Conservation (phyloP, 2,329 filamentous ascomycete species). For the Pestalotiopsis sp. region DNA sequence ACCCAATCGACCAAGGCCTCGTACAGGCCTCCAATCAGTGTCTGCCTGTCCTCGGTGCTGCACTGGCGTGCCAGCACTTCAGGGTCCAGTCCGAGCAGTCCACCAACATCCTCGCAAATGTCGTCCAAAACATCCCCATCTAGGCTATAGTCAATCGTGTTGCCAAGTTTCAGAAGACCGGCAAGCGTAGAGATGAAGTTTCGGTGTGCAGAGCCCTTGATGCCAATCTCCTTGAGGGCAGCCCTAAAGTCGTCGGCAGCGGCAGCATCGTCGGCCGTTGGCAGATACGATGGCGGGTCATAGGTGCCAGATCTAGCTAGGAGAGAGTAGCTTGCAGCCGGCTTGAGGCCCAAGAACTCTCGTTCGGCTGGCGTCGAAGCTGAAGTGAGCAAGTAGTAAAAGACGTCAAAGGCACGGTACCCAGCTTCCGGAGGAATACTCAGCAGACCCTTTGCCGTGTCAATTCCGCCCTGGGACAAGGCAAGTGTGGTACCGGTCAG, state of each 20-base stretch:
- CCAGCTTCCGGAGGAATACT: constrained; percentile 79
- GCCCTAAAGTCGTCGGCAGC: constrained; percentile 90
- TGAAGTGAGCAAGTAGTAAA: constrained; percentile 95
- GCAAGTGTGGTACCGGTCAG: constrained; percentile 76
- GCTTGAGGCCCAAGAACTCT: constrained; percentile 82
- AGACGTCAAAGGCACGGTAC: constrained; percentile 93
- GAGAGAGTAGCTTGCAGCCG: constrained; percentile 75
- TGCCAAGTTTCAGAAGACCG: constrained; percentile 86
- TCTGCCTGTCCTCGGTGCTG: constrained; percentile 80
- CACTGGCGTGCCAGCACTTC: constrained; percentile 79
- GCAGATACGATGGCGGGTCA: constrained; percentile 82
- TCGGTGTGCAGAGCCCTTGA: constrained; percentile 82
- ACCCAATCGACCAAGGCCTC: constrained; percentile 96
- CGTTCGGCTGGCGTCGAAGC: constrained; percentile 86
- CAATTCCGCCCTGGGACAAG: constrained; percentile 84
- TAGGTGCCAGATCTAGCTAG: constrained; percentile 86
- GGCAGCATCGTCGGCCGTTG: constrained; percentile 89
- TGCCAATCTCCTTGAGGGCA: constrained; percentile 87
- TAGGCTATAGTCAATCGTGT: constrained; percentile 82
- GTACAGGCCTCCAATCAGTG: constrained; percentile 84
- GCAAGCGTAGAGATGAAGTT: constrained; percentile 85
- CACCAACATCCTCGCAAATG: constrained; percentile 87
- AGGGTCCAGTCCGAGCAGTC: constrained; percentile 83
- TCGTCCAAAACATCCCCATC: constrained; percentile 85
- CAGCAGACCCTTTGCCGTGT: constrained; percentile 79